Base-by-base conservation (phyloP, 2,329 filamentous ascomycete genomes). In the Aspergillus intermedius region DNA sequence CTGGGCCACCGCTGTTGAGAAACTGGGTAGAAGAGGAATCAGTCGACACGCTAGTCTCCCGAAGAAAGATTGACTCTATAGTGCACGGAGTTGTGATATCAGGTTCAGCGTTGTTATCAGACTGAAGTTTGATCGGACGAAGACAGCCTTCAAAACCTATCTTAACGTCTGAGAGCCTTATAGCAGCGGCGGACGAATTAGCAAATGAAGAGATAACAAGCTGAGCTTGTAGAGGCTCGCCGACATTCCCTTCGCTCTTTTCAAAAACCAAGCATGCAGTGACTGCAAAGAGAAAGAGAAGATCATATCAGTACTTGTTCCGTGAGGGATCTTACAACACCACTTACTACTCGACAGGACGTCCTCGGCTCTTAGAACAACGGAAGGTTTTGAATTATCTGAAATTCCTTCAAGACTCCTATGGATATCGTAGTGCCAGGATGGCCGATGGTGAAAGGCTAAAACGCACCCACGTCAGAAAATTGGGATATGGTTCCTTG, bases 171-270 rank as follows among this genome's bases (percentile, higher is more conserved):
- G 73, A 74, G 7, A 81, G 58, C 8, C 53, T 67, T 12, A 82
- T 70, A 0, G 77, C 73, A 5, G 64, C 62, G 9, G 76, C 75
- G 4, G 61, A 65, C 35, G 53, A 55, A 22, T 74, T 71, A 15
- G 77, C 74, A 51, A 64, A 69, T 5, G 79, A 82, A 12, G 60
- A 67, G 9, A 84, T 62, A 5, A 68, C 65, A 44, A 84, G 66
- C 53, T 84, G 81, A n/a, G 74, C 75, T n/a, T 68, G 67, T 6
- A 83, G 58, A 4, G 74, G 68, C 54, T 83, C 80, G 21, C 80
- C 80, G 40, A 83, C 81, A 60, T 82, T 78, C 21, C 78, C 79
- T 60, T 82, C 75, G 0, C 67, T 61, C 46, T 70, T 73, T 32
- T 68, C 71, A 52, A 84, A 83, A 1, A 74, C 72, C 53, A 83